phyloP scores from a whole-genome alignment of 495 filamentous ascomycete species.

The Neurospora sp. region DNA sequence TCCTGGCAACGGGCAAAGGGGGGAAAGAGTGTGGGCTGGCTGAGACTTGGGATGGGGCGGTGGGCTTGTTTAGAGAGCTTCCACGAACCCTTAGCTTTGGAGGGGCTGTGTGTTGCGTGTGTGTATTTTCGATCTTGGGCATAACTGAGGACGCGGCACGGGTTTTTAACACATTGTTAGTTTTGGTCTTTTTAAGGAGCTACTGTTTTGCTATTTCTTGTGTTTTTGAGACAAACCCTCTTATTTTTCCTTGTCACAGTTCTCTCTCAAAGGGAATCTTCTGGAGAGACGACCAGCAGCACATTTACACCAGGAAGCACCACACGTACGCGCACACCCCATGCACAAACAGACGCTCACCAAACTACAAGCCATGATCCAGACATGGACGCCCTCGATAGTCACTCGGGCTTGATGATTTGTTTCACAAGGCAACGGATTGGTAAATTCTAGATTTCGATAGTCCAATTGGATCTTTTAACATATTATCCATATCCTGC shows the following conservation, averaged over 20 bases:
- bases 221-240: neutral
- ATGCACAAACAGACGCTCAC: neutral
- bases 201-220: neutral
- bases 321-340: neutral
- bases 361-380: neutral
- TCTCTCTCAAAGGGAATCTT: neutral
- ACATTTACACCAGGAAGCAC: neutral
- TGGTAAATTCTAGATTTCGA: neutral
- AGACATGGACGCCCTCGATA: neutral
- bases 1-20: neutral
- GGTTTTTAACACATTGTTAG: constrained; percentile 2
- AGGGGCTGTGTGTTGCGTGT: constrained; percentile 5
- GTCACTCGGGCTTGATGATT: neutral
- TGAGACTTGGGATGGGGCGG: constrained; percentile 7
- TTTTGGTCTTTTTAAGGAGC: neutral
- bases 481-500: neutral
- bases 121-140: constrained; percentile 25
- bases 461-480: neutral
- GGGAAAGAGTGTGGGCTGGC: neutral
- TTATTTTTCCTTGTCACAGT: neutral
- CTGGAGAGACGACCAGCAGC: neutral
- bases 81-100: neutral
- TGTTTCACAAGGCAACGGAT: neutral
- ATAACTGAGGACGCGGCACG: constrained; percentile 14
- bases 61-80: constrained; percentile 6